Conservation (phyloP, 2,329 filamentous ascomycete genomes). For the Colletotrichum cuscutae region DNA sequence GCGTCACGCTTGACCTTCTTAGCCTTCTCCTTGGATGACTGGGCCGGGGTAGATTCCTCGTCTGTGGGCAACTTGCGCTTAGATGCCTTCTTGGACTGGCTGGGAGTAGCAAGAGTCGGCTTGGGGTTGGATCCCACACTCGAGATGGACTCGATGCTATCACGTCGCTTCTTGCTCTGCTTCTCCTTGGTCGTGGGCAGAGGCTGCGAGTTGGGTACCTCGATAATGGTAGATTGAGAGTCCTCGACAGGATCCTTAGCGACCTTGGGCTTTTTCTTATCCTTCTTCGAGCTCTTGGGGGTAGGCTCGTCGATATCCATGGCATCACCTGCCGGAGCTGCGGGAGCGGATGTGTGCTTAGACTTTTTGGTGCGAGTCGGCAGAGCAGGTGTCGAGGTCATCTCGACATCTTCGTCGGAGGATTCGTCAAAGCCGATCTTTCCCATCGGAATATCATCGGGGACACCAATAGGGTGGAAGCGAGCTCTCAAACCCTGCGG, state of each 20-base stretch:
- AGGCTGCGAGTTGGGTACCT: conserved; percentile 30
- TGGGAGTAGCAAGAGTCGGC: conserved; percentile 11
- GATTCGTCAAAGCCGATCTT: conserved; percentile 52
- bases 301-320: conserved; percentile 34
- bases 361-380: conserved; percentile 44
- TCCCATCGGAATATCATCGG: conserved; percentile 43
- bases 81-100: conserved; percentile 29
- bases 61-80: conserved; percentile 43
- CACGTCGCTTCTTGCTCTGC: conserved; percentile 46
- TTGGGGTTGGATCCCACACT: conserved; percentile 20
- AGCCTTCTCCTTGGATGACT: conserved; percentile 50
- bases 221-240: conserved; percentile 21
- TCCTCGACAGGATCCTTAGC: neutral
- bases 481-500: conserved; percentile 75
- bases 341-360: conserved; percentile 40
- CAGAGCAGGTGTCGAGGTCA: conserved; percentile 51
- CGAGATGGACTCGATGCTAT: conserved; percentile 34
- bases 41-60: conserved; percentile 46
- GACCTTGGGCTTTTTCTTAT: conserved; percentile 45
- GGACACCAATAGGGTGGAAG: conserved; percentile 73
- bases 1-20: conserved; percentile 47
- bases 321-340: conserved; percentile 41
- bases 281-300: conserved; percentile 41
- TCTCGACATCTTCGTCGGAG: conserved; percentile 57
- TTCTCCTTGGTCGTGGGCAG: conserved; percentile 42